Conservation (phyloP, 495 filamentous ascomycete species). For the Aspergillus coremiiformis region DNA sequence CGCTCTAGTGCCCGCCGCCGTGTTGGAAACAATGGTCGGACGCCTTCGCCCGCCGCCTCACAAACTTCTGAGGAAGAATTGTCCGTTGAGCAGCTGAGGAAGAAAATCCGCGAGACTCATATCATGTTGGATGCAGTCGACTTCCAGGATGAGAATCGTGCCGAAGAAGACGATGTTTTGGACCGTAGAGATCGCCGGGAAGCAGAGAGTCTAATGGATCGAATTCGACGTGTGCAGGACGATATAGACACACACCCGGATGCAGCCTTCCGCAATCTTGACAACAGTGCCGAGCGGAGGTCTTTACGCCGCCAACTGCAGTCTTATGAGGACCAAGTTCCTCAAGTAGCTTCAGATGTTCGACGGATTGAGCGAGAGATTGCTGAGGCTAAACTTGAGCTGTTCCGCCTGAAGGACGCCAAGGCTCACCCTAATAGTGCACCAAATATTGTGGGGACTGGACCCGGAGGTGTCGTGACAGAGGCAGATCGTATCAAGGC, state of each 20-base stretch:
- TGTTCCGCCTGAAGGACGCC: conserved; percentile 89
- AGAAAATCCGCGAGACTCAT: conserved; percentile 92
- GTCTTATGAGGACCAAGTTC: conserved; percentile 78
- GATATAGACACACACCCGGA: conserved; percentile 92
- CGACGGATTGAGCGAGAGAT: conserved; percentile 86
- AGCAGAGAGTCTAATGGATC: conserved; percentile 87
- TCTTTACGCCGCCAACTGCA: conserved; percentile 84
- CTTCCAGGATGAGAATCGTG: conserved; percentile 84
- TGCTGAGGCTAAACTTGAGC: conserved; percentile 83
- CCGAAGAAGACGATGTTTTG: conserved; percentile 85
- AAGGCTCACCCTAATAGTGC: conserved; percentile 82
- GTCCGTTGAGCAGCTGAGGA: conserved; percentile 77
- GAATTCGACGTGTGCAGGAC: conserved; percentile 89
- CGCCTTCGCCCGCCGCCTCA: conserved; percentile 67
- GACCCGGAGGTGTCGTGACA: conserved; percentile 83
- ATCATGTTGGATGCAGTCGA: conserved; percentile 96
- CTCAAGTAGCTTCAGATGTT: conserved; percentile 85
- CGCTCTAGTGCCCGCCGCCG: conserved; percentile 88
- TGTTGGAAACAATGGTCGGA: conserved; percentile 61
- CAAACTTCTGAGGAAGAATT: conserved; percentile 77
- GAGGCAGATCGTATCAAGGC: conserved; percentile 94
- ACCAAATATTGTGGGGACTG: conserved; percentile 82
- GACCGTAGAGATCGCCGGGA: conserved; percentile 88
- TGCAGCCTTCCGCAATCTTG: conserved; percentile 59
- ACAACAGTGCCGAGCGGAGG: conserved; percentile 81